Evolutionary conservation across 2,329 filamentous ascomycete species (phyloP), one percentile per base, ranked within the genome.

Genomic region (Paecilomyces variotii): DNA sequence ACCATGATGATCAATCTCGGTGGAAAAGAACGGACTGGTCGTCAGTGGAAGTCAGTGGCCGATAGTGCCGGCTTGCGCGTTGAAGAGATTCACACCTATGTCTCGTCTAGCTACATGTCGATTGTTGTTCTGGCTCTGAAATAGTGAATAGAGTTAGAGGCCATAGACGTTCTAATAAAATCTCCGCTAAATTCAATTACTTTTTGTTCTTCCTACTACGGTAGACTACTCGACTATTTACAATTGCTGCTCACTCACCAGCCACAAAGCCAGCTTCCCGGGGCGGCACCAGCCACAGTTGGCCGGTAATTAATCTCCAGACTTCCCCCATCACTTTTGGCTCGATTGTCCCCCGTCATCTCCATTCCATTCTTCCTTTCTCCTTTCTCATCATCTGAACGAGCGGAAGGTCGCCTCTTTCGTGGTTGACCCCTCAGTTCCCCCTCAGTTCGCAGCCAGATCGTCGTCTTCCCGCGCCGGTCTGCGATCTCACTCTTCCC

Each of bases 1-100:
- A 66, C 62, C 2, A 76, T 78, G 72, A 72, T 75, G 67, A 49
- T 67, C 3, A 56, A 60, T 0, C 62, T 75, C n/a, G 74, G 63
- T 2, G 66, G 67, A 0, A 63, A 62, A 19, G 74, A 78, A 63
- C 64, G 76, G 2, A 73, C 72, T 0, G 45, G 61, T 0, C 58
- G 57, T 4, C 64, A 76, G 54, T 78, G 74, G 76, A 12, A 52
- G 2, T n/a, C 35, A 7, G 27, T 56, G 14, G 30, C n/a, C 34
- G 63, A 65, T 45, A 28, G 65, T 11, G 34, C 56, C 25, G 58
- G 61, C 10, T 26, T 52, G 11, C 30, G 30, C 30, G 6, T 32
- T 32, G 30, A 32, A 10, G 5, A 32, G 30, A 32, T 10, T 32
- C 30, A 32, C 7, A 32, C 30, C 11, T 32, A 32, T 10, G 11